Conservation (phyloP, 1,139 yeast genomes). For the Ogataea hybrid region DNA sequence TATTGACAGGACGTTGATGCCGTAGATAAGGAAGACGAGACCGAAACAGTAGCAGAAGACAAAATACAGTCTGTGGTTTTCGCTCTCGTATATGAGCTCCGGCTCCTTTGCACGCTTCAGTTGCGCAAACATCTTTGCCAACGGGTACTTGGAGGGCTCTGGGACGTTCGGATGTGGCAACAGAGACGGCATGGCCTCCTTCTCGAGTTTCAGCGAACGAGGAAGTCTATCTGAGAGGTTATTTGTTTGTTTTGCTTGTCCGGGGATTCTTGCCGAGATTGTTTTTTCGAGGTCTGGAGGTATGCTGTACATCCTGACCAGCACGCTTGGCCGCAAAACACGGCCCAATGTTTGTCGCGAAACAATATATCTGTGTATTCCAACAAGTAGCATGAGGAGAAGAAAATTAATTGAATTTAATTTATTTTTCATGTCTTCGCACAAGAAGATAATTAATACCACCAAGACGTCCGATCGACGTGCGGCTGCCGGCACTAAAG, state of each 20-base stretch:
- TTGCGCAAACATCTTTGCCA: conserved; percentile 63
- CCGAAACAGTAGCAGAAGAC: conserved; percentile 69
- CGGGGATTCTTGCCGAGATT: conserved; percentile 47
- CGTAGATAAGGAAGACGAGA: conserved; percentile 64
- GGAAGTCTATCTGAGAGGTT: conserved; percentile 52
- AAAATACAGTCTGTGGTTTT: conserved; percentile 77
- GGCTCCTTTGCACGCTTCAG: conserved; percentile 58
- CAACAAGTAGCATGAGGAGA: conserved; percentile 5
- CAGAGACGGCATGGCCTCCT: conserved; percentile 65
- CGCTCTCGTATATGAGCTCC: conserved; percentile 78
- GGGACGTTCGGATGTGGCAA: conserved; percentile 77
- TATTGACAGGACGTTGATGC: conserved; percentile 58
- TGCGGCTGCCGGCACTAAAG: conserved; percentile 46
- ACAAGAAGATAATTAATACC: conserved; percentile 25
- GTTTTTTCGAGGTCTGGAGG: conserved; percentile 15
- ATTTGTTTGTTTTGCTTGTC: conserved; percentile 53
- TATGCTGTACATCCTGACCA: not conserved
- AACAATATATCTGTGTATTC: not conserved
- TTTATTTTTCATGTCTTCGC: conserved; percentile 1
- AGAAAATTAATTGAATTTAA: no score
- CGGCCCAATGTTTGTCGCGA: not conserved
- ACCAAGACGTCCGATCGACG: conserved; percentile 52
- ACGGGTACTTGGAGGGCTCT: conserved; percentile 56
- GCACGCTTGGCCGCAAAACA: not conserved
- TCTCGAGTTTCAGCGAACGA: conserved; percentile 57